Base-by-base conservation (phyloP, 2,329 filamentous ascomycete genomes). In the Sclerotinia nivalis region DNA sequence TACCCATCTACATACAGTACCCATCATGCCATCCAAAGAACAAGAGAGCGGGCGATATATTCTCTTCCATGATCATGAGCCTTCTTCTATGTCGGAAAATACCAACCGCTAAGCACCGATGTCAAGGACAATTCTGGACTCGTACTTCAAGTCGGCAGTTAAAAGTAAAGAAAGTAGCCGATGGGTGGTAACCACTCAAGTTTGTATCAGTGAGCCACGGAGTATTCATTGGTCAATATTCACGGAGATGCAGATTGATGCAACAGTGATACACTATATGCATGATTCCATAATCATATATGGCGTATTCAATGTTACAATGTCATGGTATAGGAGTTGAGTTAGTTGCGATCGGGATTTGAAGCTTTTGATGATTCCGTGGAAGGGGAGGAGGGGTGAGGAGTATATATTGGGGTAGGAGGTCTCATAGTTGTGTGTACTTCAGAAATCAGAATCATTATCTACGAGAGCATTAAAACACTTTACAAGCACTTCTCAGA, bases 311-410 rank as follows among this genome's bases (percentile, higher is more conserved):
- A 28, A 25, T 49, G 31, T 52, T 15, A 25, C 12, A 52, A 50
- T 40, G 60, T 34, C 60, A 40, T 40, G 28, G 8, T 4, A 52
- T 40, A 5, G 60, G 8, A 47, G 40, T 61, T 28, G 10, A 28
- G 20, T 10, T 34, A 47, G 55, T 15, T 58, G 34, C 15, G 34
- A 40, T n/a, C 55, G 55, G 55, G 10, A 40, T 64, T 40, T 52
- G 60, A 64, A 64, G 47, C 61, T 28, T 62, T 52, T 64, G 61
- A 40, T 37, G n/a, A 40, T 52, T 40, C 61, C 61, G 47, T 64
- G 61, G 43, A 20, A 15, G 28, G 22, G 8, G 22, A 31, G 13
- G 28, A 4, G 3, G 12, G 31, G 1, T 7, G 13, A 64, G n/a
- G n/a, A 22, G 50, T 37, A 64, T 28, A 64, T 40, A 52, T 28